These are phyloP conservation scores for Fistulina hepatica DNA, from an alignment of 1,284 basidiomycete genomes.

Conservation along the genomic window DNA sequence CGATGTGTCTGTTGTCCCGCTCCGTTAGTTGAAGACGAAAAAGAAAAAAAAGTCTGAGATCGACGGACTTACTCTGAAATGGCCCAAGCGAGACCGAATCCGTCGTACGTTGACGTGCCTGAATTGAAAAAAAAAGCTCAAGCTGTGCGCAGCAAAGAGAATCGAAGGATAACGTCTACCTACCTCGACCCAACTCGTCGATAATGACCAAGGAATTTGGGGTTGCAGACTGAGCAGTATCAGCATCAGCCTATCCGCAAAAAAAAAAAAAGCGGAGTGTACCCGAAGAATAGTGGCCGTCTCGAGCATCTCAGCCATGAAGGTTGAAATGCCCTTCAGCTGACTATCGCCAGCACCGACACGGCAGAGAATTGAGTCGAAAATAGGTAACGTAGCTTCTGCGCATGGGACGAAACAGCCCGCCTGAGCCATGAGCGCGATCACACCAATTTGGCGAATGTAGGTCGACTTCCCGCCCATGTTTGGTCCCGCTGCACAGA, in stretches of 20 bases:
- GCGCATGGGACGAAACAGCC: constrained; percentile 94
- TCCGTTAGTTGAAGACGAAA: neutral
- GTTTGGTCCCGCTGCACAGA: constrained; percentile 73
- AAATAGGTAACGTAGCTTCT: constrained; percentile 80
- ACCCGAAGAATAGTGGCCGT: constrained; percentile 93
- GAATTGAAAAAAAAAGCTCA: constrained; percentile 8
- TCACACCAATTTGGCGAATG: constrained; percentile 86
- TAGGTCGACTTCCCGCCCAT: constrained; percentile 96
- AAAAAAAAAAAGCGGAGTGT: constrained; percentile 16
- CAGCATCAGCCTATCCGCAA: constrained; percentile 6
- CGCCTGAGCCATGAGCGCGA: constrained; percentile 90
- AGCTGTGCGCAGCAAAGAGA: too few species aligned
- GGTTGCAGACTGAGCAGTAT: constrained; percentile 62
- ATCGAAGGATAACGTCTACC: constrained; percentile 5
- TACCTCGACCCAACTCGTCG: constrained; percentile 92
- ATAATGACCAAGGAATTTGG: constrained; percentile 95
- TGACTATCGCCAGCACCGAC: constrained; percentile 98
- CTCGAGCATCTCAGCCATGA: constrained; percentile 99
- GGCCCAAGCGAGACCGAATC: constrained; percentile 97
- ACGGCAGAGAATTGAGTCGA: constrained; percentile 92
- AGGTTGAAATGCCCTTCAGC: constrained; percentile 95
- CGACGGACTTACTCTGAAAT: constrained; percentile 90
- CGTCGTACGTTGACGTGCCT: constrained; percentile 98
- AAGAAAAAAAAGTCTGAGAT: neutral
- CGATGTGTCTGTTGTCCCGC: constrained; percentile 68